These are phyloP conservation scores for Dentipellis sp. DNA, from an alignment of 768 basidiomycete species.

Conservation along the genomic window DNA sequence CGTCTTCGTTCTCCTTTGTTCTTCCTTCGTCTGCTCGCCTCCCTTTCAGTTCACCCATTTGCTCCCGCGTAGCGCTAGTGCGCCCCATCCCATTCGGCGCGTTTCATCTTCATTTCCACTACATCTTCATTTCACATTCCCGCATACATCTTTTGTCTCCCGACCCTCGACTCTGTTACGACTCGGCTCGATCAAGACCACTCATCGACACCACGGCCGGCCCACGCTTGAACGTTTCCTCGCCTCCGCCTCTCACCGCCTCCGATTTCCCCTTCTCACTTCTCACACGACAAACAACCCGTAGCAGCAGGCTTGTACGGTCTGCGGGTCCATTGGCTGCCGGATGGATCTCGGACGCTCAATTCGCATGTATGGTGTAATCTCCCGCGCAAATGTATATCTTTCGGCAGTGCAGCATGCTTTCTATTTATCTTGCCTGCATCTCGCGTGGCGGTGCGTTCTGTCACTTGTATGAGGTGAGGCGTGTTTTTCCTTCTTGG, in stretches of 20 bases:
- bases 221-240: too few species aligned
- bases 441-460: too few species aligned
- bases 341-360: slow-evolving; percentile 8
- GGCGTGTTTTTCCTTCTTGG: too few species aligned
- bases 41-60: not conserved
- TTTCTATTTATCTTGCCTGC: not conserved
- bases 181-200: not conserved
- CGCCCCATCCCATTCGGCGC: too few species aligned
- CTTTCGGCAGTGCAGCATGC: slow-evolving; percentile 9
- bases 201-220: too few species aligned
- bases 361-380: slow-evolving; percentile 13
- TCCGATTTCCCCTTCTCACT: not conserved
- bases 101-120: too few species aligned
- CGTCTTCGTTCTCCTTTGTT: not conserved
- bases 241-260: too few species aligned
- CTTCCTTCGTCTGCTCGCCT: not conserved
- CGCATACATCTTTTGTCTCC: too few species aligned
- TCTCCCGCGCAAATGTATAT: slow-evolving; percentile 14
- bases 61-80: not conserved
- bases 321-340: not conserved
- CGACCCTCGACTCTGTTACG: not conserved
- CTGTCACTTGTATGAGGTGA: too few species aligned
- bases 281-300: not conserved
- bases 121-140: too few species aligned
- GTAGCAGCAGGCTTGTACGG: not conserved